Evolutionary conservation across 164 flowering plant species (phyloP), one percentile per base, ranked within the genome.

Genomic region (Chimonanthus salicifolius): DNA sequence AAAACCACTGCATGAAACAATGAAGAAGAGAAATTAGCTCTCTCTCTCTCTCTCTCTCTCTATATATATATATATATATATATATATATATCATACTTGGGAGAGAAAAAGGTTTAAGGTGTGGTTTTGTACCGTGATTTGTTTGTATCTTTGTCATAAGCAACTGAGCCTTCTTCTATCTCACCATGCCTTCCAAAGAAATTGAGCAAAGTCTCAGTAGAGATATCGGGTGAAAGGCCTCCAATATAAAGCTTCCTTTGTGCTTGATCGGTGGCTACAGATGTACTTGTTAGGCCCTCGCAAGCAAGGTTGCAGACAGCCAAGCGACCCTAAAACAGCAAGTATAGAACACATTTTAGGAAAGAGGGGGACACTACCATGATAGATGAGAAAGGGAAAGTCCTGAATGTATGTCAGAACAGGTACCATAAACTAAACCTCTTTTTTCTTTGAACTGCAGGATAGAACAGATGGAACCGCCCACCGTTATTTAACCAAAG

Each of bases 111-210:
- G 62, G 44, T 47, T 20, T 20, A 20, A 20, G 21, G 21, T 20
- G 21, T 20, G 21, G 20, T 47, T 18, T 10, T 47, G 3, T 81
- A 89, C 94, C 94, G 91, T 76, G 94, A 87, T 65, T 82, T 89
- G 76, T 85, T 85, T 64, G 90, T 83, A 48, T 88, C 91, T 78
- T 89, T 89, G 80, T 87, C 91, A 82, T 88, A 89, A 71, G 94
- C 94, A 82, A 89, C 94, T 66, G 91, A 89, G 71, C 94, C 94
- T 80, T 89, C 94, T 82, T 89, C 91, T 64, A 89, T 89, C 7
- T 88, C 90, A 45, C 94, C 94, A 70, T 85, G 81, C 82, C 83
- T 84, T 16, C 75, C 77, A 68, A 89, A 88, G 76, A 75, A 86
- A 46, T 64, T 71, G 18, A 88, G 88, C 82, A 90, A 74, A 75